phyloP scores from a whole-genome alignment of 139 green algal genomes.

The Chlorella sp. region DNA sequence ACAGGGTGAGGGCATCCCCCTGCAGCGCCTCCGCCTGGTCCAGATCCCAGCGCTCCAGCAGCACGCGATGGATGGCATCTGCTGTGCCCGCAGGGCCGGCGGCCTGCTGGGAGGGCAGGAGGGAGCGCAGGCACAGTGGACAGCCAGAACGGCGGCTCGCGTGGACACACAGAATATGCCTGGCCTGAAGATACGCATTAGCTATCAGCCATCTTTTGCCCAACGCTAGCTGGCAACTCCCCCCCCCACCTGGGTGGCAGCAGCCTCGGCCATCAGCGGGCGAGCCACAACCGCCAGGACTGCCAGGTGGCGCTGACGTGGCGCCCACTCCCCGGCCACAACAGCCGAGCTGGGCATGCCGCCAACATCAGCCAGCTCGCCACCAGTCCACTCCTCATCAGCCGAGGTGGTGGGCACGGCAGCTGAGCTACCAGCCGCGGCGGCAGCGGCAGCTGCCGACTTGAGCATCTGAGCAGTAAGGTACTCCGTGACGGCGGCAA shows the following conservation, averaged over 20 bases:
- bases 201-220: background rate
- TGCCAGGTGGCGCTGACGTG: constrained; percentile 3
- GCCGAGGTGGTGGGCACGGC: background rate
- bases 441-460: background rate
- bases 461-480: constrained; percentile 39
- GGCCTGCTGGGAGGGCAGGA: background rate
- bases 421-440: background rate
- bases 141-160: no score
- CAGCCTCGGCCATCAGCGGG: background rate
- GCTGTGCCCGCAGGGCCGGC: background rate
- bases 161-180: no score
- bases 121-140: background rate
- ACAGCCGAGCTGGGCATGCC: background rate
- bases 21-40: constrained; percentile 30
- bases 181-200: no score
- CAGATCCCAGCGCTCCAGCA: constrained; percentile 64
- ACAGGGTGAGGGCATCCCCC: constrained; percentile 35
- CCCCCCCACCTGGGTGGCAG: background rate
- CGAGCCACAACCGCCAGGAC: constrained; percentile 8
- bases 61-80: constrained; percentile 50
- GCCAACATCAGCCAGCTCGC: background rate
- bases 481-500: constrained; percentile 41
- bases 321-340: background rate
- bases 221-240: no score
- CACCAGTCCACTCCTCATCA: background rate